A percentile compares a stretch with the other conserved stretches of the same genome.
phyloP scores from a whole-genome alignment of 2,329 filamentous ascomycete genomes.

The Colletotrichum noveboracense region DNA sequence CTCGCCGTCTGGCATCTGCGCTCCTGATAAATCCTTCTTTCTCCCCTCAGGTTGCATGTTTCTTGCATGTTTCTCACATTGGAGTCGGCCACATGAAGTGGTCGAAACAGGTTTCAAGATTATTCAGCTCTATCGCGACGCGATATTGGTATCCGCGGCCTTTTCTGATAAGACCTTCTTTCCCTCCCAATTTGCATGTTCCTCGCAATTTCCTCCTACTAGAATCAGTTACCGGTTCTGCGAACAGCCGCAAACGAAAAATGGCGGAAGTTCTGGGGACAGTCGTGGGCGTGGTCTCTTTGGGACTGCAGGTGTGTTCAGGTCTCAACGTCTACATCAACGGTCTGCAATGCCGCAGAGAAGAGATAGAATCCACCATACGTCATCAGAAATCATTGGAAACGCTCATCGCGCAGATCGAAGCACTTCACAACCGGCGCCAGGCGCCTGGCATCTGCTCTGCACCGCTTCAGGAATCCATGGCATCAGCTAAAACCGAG shows the following conservation, averaged over 20 bases:
- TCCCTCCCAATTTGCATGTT: background rate
- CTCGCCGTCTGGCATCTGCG: background rate
- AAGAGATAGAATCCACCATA: background rate
- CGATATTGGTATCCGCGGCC: no score
- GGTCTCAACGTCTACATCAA: background rate
- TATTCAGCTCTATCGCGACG: background rate
- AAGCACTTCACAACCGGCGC: background rate
- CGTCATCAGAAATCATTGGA: background rate
- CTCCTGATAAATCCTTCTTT: background rate
- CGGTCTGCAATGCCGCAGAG: background rate
- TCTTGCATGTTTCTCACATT: background rate
- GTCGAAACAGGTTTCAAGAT: background rate
- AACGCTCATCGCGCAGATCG: background rate
- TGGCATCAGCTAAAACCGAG: background rate
- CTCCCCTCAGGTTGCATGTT: background rate
- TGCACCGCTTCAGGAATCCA: background rate
- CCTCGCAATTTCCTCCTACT: accelerated
- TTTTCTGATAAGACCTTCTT: background rate
- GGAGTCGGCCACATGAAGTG: background rate
- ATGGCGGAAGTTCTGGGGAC: background rate
- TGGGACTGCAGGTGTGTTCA: background rate
- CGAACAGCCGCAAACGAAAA: background rate
- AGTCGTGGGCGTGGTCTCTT: background rate
- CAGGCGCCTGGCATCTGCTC: background rate
- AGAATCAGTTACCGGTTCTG: background rate